Conservation (phyloP, 495 filamentous ascomycete genomes). For the Jackrogersella minutella region DNA sequence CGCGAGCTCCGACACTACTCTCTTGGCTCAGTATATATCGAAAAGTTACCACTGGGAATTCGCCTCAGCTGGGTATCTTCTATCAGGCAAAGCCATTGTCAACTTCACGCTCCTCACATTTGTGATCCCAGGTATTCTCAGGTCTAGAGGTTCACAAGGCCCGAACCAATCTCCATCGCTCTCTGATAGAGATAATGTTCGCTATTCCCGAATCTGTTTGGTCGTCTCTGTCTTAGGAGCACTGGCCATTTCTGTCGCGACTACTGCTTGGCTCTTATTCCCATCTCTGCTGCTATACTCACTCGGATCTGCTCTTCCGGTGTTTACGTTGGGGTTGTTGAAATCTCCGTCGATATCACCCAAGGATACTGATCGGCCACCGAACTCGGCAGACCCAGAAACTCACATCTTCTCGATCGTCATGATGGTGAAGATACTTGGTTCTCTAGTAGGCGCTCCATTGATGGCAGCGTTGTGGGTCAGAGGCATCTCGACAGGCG, state of each 20-base stretch:
- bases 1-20: constrained; percentile 56
- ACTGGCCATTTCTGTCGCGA: constrained; percentile 46
- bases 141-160: constrained; percentile 15
- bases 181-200: constrained; percentile 42
- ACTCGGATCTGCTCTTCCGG: constrained; percentile 53
- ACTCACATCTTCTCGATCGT: constrained; percentile 55
- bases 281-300: constrained; percentile 53
- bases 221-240: constrained; percentile 52
- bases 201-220: constrained; percentile 47
- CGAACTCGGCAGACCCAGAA: constrained; percentile 31
- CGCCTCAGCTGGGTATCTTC: constrained; percentile 52
- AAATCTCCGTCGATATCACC: constrained; percentile 47
- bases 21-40: constrained; percentile 56
- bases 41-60: constrained; percentile 53
- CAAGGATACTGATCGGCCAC: constrained; percentile 8
- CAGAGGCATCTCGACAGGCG: constrained; percentile 25
- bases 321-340: constrained; percentile 54
- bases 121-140: constrained; percentile 48
- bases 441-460: constrained; percentile 51
- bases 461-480: constrained; percentile 54
- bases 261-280: constrained; percentile 46
- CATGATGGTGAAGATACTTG: constrained; percentile 56
- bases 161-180: constrained; percentile 31
- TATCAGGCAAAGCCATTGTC: constrained; percentile 54
- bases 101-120: constrained; percentile 52